phyloP scores from a whole-genome alignment of 2,329 filamentous ascomycete genomes.

The Colletotrichum tanaceti region DNA sequence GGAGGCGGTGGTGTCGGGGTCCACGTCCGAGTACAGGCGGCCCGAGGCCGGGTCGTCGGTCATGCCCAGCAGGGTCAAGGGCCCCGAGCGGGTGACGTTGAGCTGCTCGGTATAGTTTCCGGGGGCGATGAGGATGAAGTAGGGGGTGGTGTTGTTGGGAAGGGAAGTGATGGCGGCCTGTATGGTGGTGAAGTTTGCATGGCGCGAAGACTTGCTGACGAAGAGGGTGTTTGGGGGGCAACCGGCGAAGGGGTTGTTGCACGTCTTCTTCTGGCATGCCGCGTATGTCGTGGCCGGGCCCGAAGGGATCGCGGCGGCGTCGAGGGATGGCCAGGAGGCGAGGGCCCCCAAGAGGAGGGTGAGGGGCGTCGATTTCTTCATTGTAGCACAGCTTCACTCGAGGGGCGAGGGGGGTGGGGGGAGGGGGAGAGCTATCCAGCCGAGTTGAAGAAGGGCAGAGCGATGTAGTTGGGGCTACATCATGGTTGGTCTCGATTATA shows the following conservation, averaged over 20 bases:
- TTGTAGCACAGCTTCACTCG: constrained; percentile 18
- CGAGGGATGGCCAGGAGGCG: constrained; percentile 12
- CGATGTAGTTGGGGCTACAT: too few species aligned
- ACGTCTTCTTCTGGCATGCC: constrained; percentile 49
- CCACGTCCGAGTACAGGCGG: constrained; percentile 54
- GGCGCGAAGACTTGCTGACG: constrained; percentile 51
- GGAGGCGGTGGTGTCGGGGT: constrained; percentile 51
- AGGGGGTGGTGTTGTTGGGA: constrained; percentile 54
- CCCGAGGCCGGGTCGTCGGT: constrained; percentile 54
- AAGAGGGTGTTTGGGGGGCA: constrained; percentile 56
- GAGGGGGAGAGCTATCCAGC: not conserved
- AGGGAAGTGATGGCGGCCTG: constrained; percentile 56
- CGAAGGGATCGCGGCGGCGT: constrained; percentile 10
- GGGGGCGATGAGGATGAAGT: constrained; percentile 69
- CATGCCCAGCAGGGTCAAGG: constrained; percentile 71
- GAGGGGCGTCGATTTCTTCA: constrained; percentile 32
- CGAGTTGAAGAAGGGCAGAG: not conserved
- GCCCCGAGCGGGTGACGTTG: constrained; percentile 71
- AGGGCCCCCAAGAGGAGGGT: constrained; percentile 22
- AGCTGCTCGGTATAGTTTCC: constrained; percentile 73
- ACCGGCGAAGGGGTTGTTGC: constrained; percentile 48
- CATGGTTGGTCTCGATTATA: too few species aligned
- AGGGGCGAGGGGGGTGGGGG: not conserved
- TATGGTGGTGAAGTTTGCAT: constrained; percentile 54
- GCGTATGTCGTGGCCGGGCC: constrained; percentile 47